Base-by-base conservation (phyloP, 2,329 filamentous ascomycete species). In the Sporothrix inflata region DNA sequence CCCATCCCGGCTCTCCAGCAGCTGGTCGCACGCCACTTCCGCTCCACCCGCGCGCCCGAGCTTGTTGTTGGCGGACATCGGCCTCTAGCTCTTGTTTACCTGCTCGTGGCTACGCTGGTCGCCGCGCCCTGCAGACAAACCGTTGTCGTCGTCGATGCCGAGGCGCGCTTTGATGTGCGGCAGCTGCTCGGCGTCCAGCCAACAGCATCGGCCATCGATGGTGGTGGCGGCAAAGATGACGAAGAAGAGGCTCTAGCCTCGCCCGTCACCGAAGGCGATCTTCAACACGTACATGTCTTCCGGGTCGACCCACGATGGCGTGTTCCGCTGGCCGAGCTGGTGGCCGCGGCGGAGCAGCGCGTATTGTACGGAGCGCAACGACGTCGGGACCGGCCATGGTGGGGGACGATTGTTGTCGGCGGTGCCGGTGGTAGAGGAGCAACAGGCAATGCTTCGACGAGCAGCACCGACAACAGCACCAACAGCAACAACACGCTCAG, bases 371-470 rank as follows among this genome's bases (percentile, higher is more conserved):
- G 82, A 3, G 73, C 77, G 7, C 82, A 83, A 73, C 77, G 76
- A 49, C 88, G 85, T 74, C 80, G 81, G 5, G 78, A 76, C 34
- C 83, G 87, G 4, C 82, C 84, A 73, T 88, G 85, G 84, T 89
- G 88, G 87, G 87, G 88, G n/a, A 87, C 85, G 1, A 75, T 89
- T 34, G 83, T 89, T 5, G 75, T 89, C 51, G 86, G 85, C 11
- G 83, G 82, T 0, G 75, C 78, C n/a, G 73, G 63, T 1, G 24
- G 51, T 2, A 45, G 40, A 5, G 61, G 38, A 79, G 79, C 5
- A 11, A 9, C 42, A n/a, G 9, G 45, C 34, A 47, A 47, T 3
- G 45, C 30, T 6, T 3, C 27, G 12, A 78, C 78, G 9, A 68
- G 75, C 78, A 14, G 78, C 77, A 34, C 70, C 30, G 69, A 67